These are phyloP conservation scores for Alternaria sp. DNA, from an alignment of 2,329 filamentous ascomycete genomes.

Conservation along the genomic window DNA sequence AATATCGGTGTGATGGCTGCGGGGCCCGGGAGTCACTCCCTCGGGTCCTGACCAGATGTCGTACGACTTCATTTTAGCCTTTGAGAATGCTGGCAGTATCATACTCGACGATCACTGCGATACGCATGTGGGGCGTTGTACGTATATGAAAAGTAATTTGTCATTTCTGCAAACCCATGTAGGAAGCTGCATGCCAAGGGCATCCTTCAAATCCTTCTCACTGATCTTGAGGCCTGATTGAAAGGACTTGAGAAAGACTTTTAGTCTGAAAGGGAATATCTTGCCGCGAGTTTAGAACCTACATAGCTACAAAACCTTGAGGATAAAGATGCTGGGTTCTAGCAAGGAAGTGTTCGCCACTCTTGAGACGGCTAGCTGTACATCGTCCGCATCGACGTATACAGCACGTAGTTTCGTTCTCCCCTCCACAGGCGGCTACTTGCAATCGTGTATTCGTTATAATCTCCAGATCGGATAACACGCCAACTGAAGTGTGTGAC, in stretches of 20 bases:
- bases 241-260: not conserved
- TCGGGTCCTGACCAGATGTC: not conserved
- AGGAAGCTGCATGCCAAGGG: not conserved
- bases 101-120: not conserved
- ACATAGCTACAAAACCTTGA: not conserved
- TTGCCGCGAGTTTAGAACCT: not conserved
- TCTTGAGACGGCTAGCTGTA: not conserved
- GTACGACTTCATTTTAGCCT: not conserved
- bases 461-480: not conserved
- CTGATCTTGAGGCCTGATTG: no score
- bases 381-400: not conserved
- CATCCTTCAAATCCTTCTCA: not conserved
- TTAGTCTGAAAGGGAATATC: rapidly evolving
- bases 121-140: not conserved
- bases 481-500: not conserved
- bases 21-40: not conserved
- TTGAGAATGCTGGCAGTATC: not conserved
- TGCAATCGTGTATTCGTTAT: not conserved
- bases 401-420: not conserved
- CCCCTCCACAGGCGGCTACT: not conserved
- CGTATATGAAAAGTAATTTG: not conserved
- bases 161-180: not conserved
- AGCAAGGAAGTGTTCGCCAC: not conserved
- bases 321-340: not conserved
- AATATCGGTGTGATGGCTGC: not conserved